Base-by-base conservation (phyloP, 345 rosid species). In the Salix udensis region DNA sequence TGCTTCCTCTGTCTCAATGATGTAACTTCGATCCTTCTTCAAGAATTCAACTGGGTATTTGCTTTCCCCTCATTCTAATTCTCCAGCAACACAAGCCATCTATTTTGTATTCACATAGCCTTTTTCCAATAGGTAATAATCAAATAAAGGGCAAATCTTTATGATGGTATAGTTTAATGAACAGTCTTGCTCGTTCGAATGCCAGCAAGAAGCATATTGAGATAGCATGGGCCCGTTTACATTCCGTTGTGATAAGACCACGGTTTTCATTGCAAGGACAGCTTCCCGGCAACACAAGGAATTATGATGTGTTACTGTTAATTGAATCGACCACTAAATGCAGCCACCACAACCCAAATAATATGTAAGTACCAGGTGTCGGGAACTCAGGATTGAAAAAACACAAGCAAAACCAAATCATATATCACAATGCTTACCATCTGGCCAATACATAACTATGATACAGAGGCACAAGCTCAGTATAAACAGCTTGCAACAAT, bases 381-480 rank as follows among this genome's bases (percentile, higher is more conserved):
- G 9, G 44, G 44, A 40, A 40, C 44, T 40, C 60, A 48, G 13
- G 61, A 40, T 19, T 34, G 37, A 18, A n/a, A 30, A 58, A 74
- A 19, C 24, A 13, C 28, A 58, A 4, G 50, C 52, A 31, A 58
- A 74, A 46, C 42, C 12, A 64, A 64, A 71, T 37, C 66, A 70
- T 65, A 71, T 19, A 48, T 42, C 53, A 78, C 37, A 50, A 67
- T 50, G 46, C 78, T 75, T 52, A 72, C 73, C 76, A 78, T 60
- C 70, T 19, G 42, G 72, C 53, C 77, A 85, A 74, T 60, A 69
- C 74, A 76, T 72, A 79, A 72, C 62, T 81, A 72, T 77, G 77
- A 73, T 77, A 81, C 80, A 74, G 39, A 77, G 75, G 60, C 66
- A 86, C 80, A 73, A 74, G 76, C 83, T 72, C 39, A 14, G 67